Evolutionary conservation across 192 early-diverging fungal species (phyloP).

Genomic region (Coemansia sp.): DNA sequence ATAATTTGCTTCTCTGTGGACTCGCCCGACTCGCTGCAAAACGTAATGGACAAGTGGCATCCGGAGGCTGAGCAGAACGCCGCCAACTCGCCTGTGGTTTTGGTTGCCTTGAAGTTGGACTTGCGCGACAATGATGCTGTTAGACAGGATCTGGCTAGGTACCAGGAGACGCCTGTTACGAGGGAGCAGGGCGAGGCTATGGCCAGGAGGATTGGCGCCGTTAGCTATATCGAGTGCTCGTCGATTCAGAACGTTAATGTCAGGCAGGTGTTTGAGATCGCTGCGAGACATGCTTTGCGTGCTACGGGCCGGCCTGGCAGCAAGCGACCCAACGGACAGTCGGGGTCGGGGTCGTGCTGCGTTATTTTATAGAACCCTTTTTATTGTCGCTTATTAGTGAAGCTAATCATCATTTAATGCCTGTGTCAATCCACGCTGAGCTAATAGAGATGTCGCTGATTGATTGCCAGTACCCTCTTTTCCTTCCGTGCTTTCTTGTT

Average conservation of each 20-base stretch:
- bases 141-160: conserved; percentile 32
- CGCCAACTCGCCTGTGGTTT: conserved; percentile 13
- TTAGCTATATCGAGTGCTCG: conserved; percentile 85
- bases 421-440: not conserved
- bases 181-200: conserved; percentile 65
- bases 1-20: conserved; percentile 91
- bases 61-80: conserved; percentile 27
- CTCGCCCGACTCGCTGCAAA: conserved; percentile 81
- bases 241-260: conserved; percentile 57
- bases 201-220: conserved; percentile 71
- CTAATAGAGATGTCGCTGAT: too few relatives aligned
- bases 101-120: conserved; percentile 50
- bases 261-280: conserved; percentile 59
- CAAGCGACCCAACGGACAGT: not conserved
- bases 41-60: conserved; percentile 60
- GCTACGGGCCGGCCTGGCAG: not conserved
- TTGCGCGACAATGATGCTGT: conserved; percentile 30
- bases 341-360: conserved; percentile 26
- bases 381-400: not conserved
- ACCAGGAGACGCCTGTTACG: conserved; percentile 44
- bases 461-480: too few relatives aligned
- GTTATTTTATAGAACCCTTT: conserved; percentile 33
- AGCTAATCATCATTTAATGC: not conserved
- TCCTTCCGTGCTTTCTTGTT: too few relatives aligned
- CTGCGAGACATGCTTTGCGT: conserved; percentile 62